These are phyloP conservation scores for Hypocreales sp. DNA, from an alignment of 2,329 filamentous ascomycete species.

Conservation along the genomic window DNA sequence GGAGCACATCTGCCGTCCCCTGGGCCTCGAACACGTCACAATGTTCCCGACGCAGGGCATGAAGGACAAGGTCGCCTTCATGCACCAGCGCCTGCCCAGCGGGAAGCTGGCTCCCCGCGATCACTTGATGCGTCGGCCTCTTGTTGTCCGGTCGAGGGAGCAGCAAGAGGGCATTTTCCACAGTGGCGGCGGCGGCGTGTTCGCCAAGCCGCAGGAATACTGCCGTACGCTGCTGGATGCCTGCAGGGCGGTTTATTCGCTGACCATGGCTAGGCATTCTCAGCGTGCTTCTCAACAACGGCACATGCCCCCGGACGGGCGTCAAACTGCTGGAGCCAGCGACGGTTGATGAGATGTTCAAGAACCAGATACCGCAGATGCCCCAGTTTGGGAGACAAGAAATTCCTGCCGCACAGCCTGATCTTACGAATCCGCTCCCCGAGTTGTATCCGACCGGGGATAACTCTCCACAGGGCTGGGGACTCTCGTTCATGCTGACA, in stretches of 20 bases:
- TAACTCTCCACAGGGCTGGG: constrained; percentile 47
- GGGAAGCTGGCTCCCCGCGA: constrained; percentile 26
- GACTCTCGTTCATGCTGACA: constrained; percentile 40
- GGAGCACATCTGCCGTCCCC: constrained; percentile 28
- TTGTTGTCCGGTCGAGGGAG: constrained; percentile 23
- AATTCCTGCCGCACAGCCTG: constrained; percentile 29
- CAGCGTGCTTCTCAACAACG: constrained; percentile 46
- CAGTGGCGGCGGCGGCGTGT: constrained; percentile 46
- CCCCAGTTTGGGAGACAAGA: constrained; percentile 33
- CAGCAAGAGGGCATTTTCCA: constrained; percentile 32
- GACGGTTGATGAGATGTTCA: constrained; percentile 49
- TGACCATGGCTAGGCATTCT: constrained; percentile 32
- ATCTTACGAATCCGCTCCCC: constrained; percentile 27
- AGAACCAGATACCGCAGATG: constrained; percentile 42
- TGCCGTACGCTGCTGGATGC: constrained; percentile 24
- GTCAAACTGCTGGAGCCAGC: constrained; percentile 34
- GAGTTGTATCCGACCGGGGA: constrained; percentile 31
- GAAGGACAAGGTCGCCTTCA: constrained; percentile 36
- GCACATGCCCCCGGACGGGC: constrained; percentile 40
- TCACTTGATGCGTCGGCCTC: constrained; percentile 31
- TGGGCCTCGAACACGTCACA: constrained; percentile 31
- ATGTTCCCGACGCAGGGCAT: constrained; percentile 42
- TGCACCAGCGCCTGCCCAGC: constrained; percentile 35
- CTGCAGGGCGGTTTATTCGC: neutral
- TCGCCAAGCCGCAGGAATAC: constrained; percentile 44